These are phyloP conservation scores for Candida sakaeoensis DNA, from an alignment of 805 yeast genomes.

Conservation along the genomic window DNA sequence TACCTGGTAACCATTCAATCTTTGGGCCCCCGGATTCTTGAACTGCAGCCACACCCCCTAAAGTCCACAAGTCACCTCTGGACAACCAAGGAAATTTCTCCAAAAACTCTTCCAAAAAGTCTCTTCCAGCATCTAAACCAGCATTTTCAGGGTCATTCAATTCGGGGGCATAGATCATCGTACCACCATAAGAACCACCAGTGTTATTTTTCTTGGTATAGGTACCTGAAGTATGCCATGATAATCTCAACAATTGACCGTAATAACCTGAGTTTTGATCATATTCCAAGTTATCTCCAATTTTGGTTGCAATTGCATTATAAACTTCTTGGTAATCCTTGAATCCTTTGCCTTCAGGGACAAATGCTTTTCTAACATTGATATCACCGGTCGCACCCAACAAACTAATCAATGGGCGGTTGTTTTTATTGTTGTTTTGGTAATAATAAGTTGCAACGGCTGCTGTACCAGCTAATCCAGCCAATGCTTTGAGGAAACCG, in stretches of 20 bases:
- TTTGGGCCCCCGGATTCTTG: slow-evolving; percentile 80
- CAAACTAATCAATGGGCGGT: slow-evolving; percentile 8
- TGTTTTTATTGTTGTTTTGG: slow-evolving; percentile 10
- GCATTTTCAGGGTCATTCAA: slow-evolving; percentile 46
- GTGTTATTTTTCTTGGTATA: slow-evolving; percentile 22
- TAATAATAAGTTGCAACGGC: slow-evolving; percentile 19
- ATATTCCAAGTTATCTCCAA: slow-evolving; percentile 43
- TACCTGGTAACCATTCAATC: slow-evolving; percentile 79
- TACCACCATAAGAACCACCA: slow-evolving; percentile 38
- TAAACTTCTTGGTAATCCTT: slow-evolving; percentile 64
- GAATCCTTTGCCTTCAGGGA: slow-evolving; percentile 33
- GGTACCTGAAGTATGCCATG: slow-evolving; percentile 39
- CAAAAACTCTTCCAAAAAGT: slow-evolving; percentile 53
- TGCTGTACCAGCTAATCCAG: slow-evolving; percentile 23
- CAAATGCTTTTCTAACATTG: slow-evolving; percentile 24
- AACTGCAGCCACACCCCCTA: slow-evolving; percentile 74
- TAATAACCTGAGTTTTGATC: slow-evolving; percentile 38
- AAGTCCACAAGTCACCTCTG: slow-evolving; percentile 75
- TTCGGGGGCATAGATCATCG: slow-evolving; percentile 34
- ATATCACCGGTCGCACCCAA: slow-evolving; percentile 22
- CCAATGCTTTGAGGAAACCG: slow-evolving; percentile 3
- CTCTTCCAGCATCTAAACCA: slow-evolving; percentile 58
- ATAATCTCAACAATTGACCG: slow-evolving; percentile 34
- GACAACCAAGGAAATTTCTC: slow-evolving; percentile 65
- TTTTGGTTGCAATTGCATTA: slow-evolving; percentile 64